These are phyloP conservation scores for Plasmodium cynomolgi DNA, from an alignment of 169 alveolate genomes.

Conservation along the genomic window DNA sequence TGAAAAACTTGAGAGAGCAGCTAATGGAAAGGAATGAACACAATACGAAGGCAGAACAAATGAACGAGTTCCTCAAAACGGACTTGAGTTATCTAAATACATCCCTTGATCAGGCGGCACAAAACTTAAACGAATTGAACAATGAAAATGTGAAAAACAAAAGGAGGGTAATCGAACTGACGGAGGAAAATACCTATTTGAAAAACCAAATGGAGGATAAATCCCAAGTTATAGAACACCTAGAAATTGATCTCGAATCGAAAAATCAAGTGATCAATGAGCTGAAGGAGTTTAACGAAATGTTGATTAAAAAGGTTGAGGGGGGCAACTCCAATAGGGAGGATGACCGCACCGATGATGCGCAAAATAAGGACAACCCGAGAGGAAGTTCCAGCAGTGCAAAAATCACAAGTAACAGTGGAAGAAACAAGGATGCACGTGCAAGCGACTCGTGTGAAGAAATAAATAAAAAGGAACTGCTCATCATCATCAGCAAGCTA, in stretches of 20 bases:
- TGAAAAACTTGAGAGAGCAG: constrained; percentile 16
- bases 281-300: constrained; percentile 53
- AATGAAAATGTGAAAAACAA: constrained; percentile 46
- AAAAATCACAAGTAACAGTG: neutral
- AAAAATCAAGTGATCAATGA: constrained; percentile 21
- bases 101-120: constrained; percentile 50
- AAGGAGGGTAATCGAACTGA: constrained; percentile 13
- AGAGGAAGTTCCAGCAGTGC: neutral
- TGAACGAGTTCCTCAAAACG: constrained; percentile 41
- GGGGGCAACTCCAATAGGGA: neutral
- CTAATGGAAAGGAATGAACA: constrained; percentile 45
- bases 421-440: neutral
- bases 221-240: constrained; percentile 11
- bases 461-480: constrained; percentile 24
- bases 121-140: constrained; percentile 45
- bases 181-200: constrained; percentile 26
- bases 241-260: constrained; percentile 26
- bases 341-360: neutral
- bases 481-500: constrained; percentile 22
- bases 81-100: constrained; percentile 51
- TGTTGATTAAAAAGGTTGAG: constrained; percentile 18
- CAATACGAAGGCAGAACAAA: constrained; percentile 36
- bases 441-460: neutral
- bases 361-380: neutral
- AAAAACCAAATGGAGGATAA: constrained; percentile 32